These are phyloP conservation scores for Chlamydomonas sphaeroides DNA, from an alignment of 139 green algal genomes.

Conservation along the genomic window DNA sequence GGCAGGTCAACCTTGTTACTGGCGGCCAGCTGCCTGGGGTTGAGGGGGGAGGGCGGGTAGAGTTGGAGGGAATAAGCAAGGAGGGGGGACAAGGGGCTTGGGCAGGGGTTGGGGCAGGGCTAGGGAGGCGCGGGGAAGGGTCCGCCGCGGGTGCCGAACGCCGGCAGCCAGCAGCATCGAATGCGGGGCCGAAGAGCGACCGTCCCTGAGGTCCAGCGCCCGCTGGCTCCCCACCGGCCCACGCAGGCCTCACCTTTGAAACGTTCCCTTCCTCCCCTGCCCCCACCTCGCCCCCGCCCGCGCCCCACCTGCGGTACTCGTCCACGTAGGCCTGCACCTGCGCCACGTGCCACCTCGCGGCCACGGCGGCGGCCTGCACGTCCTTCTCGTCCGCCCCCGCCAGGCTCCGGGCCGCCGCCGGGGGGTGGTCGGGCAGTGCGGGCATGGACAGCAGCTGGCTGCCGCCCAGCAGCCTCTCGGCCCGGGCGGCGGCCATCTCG, in stretches of 20 bases:
- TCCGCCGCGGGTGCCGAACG: too few relatives aligned
- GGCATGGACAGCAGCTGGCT: too few relatives aligned
- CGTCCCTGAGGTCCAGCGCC: too few relatives aligned
- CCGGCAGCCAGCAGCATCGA: too few relatives aligned
- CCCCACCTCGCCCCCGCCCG: not conserved
- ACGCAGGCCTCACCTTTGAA: too few relatives aligned
- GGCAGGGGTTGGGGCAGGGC: not conserved
- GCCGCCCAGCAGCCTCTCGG: too few relatives aligned
- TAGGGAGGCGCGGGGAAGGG: too few relatives aligned
- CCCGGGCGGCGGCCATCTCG: too few relatives aligned
- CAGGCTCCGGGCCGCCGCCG: too few relatives aligned
- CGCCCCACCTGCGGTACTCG: not conserved
- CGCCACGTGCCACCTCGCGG: not conserved
- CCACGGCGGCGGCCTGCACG: not conserved
- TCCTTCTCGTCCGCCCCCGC: not conserved
- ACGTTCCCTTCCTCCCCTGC: not conserved
- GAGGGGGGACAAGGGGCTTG: not conserved
- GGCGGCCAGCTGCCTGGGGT: slow-evolving; percentile 2
- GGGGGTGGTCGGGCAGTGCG: too few relatives aligned
- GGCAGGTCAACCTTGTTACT: slow-evolving; percentile 54
- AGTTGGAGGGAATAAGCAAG: not conserved
- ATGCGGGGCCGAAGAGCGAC: too few relatives aligned
- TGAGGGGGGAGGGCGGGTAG: not conserved
- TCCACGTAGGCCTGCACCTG: not conserved
- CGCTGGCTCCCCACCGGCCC: too few relatives aligned